Evolutionary conservation across 2,329 filamentous ascomycete genomes (phyloP).

Genomic region (Cladosporium sphaerospermum): DNA sequence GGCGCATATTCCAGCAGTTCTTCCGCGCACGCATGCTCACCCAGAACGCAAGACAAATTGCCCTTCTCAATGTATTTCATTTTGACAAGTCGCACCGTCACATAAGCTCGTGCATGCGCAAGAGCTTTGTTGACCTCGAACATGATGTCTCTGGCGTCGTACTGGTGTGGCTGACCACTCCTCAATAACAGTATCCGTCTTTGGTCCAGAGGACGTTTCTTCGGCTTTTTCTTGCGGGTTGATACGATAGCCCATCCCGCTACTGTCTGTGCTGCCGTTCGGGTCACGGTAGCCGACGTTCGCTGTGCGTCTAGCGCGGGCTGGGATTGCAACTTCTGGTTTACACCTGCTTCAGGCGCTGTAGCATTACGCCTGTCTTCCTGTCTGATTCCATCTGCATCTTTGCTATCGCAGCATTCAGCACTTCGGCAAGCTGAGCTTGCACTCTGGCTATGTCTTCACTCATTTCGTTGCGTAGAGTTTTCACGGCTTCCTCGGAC

Average conservation of each 20-base stretch:
- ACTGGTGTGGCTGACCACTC: background rate
- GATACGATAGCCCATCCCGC: background rate
- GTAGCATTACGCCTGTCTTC: background rate
- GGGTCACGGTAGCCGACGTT: background rate
- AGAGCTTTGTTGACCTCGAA: background rate
- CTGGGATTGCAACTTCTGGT: background rate
- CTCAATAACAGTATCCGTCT: background rate
- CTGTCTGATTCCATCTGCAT: background rate
- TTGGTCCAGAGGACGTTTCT: background rate
- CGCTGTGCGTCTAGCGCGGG: background rate
- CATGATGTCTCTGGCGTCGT: background rate
- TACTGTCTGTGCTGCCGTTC: background rate
- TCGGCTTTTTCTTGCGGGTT: background rate
- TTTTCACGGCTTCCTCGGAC: background rate
- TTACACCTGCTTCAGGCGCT: background rate
- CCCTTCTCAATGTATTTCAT: background rate
- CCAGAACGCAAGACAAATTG: background rate
- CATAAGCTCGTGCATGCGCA: background rate
- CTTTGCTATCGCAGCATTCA: background rate
- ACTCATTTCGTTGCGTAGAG: background rate
- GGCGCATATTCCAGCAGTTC: background rate
- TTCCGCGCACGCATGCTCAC: background rate
- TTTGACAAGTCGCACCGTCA: background rate
- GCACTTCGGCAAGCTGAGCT: background rate
- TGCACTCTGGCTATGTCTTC: background rate